Base-by-base conservation (phyloP, 2,329 filamentous ascomycete species). In the Penicillium sp. region DNA sequence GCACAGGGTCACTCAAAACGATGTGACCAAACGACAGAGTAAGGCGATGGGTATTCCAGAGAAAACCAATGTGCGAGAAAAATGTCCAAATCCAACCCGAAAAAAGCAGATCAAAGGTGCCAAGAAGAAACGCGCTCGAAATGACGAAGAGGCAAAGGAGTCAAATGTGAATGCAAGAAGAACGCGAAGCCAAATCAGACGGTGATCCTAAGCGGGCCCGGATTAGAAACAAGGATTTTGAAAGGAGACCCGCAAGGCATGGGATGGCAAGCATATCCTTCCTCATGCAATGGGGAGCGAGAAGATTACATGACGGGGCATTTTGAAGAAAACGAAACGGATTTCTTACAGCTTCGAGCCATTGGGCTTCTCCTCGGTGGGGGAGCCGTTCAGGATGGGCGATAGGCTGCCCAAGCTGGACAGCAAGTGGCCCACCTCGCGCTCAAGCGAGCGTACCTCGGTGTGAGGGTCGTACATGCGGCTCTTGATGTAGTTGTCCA, bases 391-490 rank as follows among this genome's bases (percentile, higher is more conserved):
- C 54, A 69, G 41, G n/a, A 62, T 50, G 5, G 66, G 64, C 11
- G 61, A 64, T 27, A 65, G 31, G 52, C 65, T 64, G 22, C 71
- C 70, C 58, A 75, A 64, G 50, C 67, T 74, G 50, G 76, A 77
- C 22, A 78, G 71, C 43, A 79, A 67, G 51, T 75, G 71, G 36
- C 77, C 77, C 46, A 81, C 77, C 65, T 81, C 80, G 24, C 77
- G 69, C 70, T 82, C 79, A 36, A 82, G 66, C 43, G 74, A 72
- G 57, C 75, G 69, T n/a, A 80, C 78, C 68, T 82, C 80, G 14
- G 69, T 71, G 68, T 80, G 77, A 24, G 80, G 77, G 56, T 81
- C 75, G 62, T 82, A 82, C 80, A 82, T 82, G 66, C 75, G 78
- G 11, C 71, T 65, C 66, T 77, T 78, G 72, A 82, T 80, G 77